Percentiles rank a stretch among this genome's conserved stretches.
Conservation (phyloP, 495 filamentous ascomycete species). For the Symbiotaphrina buchneri region DNA sequence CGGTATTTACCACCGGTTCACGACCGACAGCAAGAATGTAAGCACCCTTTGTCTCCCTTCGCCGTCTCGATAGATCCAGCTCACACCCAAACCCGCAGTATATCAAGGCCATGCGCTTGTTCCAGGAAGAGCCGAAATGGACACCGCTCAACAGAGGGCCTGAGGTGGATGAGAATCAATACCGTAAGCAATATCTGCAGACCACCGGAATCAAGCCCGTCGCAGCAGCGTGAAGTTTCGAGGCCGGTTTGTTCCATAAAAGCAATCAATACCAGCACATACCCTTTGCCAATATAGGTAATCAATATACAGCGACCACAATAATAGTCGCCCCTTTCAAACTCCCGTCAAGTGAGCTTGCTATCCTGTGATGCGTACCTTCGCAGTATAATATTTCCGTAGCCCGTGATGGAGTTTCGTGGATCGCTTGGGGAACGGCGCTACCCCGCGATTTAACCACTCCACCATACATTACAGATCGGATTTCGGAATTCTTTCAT, state of each 20-base stretch:
- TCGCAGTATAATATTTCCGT: not conserved
- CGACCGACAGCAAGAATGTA: constrained; percentile 78
- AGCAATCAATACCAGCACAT: too few relatives aligned
- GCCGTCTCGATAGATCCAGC: constrained; percentile 1
- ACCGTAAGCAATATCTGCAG: constrained; percentile 50
- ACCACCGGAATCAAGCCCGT: too few relatives aligned
- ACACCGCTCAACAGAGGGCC: constrained; percentile 68
- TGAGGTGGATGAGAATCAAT: constrained; percentile 58
- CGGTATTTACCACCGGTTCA: constrained; percentile 96
- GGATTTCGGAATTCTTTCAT: not conserved
- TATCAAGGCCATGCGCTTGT: constrained; percentile 86
- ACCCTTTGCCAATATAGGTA: too few relatives aligned
- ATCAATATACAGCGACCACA: too few relatives aligned
- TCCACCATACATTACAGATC: not conserved
- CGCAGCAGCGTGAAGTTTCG: too few relatives aligned
- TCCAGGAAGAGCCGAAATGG: constrained; percentile 99
- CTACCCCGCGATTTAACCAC: not conserved
- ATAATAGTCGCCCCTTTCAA: too few relatives aligned
- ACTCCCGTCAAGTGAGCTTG: constrained; percentile 1
- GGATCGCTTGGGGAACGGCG: not conserved
- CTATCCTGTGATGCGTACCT: not conserved
- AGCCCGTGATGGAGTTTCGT: too few relatives aligned
- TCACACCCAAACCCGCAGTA: constrained; percentile 30
- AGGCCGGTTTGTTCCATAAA: too few relatives aligned
- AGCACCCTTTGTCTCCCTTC: constrained; percentile 14